Percentiles rank a stretch among this genome's conserved stretches.
Conservation (phyloP, 768 basidiomycete species). For the Hemileccinum rubropunctum region DNA sequence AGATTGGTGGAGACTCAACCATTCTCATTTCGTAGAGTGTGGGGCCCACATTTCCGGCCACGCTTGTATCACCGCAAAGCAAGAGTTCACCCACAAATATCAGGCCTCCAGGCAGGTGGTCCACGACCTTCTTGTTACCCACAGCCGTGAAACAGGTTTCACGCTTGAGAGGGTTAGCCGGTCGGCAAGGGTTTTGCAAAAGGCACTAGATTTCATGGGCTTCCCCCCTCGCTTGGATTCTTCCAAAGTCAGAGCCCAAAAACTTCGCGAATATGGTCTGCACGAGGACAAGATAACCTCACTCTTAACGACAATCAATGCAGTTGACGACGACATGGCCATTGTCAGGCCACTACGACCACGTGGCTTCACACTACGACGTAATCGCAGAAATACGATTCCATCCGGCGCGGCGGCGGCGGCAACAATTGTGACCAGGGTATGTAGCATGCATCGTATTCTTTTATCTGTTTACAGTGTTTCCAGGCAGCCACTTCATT, state of each 20-base stretch:
- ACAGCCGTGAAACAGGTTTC: conserved; percentile 18
- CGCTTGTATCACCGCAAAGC: conserved; percentile 35
- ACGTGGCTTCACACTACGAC: conserved; percentile 4
- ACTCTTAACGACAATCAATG: conserved; percentile 18
- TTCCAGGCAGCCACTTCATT: too few relatives aligned
- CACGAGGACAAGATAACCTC: conserved; percentile 19
- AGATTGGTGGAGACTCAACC: conserved; percentile 33
- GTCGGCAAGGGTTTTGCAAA: conserved; percentile 20
- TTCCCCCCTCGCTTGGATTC: conserved; percentile 21
- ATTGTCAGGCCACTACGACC: conserved; percentile 2
- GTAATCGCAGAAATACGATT: conserved; percentile 8
- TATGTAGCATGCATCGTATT: too few relatives aligned
- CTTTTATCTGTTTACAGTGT: too few relatives aligned
- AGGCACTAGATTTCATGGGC: conserved; percentile 23
- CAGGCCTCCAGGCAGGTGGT: conserved; percentile 20
- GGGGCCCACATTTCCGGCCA: conserved; percentile 26
- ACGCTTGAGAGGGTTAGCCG: conserved; percentile 22
- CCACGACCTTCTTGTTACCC: conserved; percentile 20
- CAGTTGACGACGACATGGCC: conserved; percentile 20
- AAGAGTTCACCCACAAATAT: conserved; percentile 26
- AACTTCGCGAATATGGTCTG: conserved; percentile 28
- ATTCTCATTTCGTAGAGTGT: conserved; percentile 14
- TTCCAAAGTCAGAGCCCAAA: conserved; percentile 19
- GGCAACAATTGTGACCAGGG: too few relatives aligned
- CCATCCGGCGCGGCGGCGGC: too few relatives aligned